phyloP scores from a whole-genome alignment of 257 asterid genomes.

The Solanum pinnatisectum region DNA sequence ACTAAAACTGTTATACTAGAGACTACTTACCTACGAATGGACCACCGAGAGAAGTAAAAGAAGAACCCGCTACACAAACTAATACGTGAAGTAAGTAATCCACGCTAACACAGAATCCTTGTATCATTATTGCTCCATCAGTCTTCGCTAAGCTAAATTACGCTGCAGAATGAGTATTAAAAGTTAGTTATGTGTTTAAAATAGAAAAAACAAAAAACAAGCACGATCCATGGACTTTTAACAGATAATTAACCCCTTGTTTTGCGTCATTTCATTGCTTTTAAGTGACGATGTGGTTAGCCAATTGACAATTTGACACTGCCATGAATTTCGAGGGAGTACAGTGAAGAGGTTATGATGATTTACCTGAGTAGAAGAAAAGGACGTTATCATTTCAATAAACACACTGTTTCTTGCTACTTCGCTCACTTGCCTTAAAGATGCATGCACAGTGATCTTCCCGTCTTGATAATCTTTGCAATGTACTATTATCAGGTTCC shows the following conservation, averaged over 20 bases:
- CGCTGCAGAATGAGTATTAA: neutral
- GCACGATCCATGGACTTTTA: neutral
- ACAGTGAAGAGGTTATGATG: neutral
- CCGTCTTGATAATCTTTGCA: neutral
- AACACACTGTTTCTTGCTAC: neutral
- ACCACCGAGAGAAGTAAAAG: neutral
- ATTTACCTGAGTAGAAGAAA: neutral
- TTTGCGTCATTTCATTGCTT: neutral
- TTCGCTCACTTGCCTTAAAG: neutral
- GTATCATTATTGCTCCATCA: neutral
- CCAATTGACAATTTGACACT: neutral
- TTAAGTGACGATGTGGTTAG: neutral
- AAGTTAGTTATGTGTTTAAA: neutral
- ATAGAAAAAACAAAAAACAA: neutral
- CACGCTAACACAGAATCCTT: neutral
- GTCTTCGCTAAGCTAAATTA: neutral
- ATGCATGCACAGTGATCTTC: neutral
- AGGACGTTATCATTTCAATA: neutral
- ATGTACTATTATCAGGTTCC: neutral
- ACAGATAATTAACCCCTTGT: neutral
- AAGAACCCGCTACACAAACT: neutral
- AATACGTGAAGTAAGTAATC: neutral
- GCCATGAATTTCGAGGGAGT: neutral
- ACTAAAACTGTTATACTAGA: no score
- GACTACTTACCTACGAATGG: neutral